phyloP scores from a whole-genome alignment of 225 moss, liverwort and hornwort genomes.

The Polytrichum commune region DNA sequence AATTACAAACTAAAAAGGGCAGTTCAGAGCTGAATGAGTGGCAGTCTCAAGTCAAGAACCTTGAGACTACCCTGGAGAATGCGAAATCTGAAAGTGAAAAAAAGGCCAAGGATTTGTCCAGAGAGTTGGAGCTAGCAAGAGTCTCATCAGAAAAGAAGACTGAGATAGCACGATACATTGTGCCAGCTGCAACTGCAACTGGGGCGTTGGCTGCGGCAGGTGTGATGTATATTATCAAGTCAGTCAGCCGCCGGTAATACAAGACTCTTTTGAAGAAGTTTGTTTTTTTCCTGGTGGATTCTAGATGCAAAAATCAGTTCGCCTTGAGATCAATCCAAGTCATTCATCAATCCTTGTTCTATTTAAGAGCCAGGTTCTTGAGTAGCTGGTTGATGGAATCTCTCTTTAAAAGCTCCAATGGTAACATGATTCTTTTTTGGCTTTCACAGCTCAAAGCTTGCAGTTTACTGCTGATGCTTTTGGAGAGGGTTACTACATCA shows the following conservation, averaged over 20 bases:
- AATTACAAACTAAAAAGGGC: constrained; percentile 23
- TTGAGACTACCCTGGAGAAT: constrained; percentile 44
- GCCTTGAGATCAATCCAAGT: background rate
- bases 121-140: constrained; percentile 36
- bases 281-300: background rate
- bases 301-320: background rate
- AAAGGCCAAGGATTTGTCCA: constrained; percentile 27
- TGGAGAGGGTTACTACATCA: constrained; percentile 7
- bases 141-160: constrained; percentile 29
- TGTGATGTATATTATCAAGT: constrained; percentile 44
- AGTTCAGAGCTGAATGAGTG: constrained; percentile 28
- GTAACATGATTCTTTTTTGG: background rate
- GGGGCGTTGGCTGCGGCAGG: constrained; percentile 44
- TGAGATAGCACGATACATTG: constrained; percentile 30
- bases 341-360: background rate
- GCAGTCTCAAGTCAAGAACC: constrained; percentile 44
- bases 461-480: constrained; percentile 7
- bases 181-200: constrained; percentile 53
- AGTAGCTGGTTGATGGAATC: background rate
- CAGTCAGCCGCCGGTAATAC: constrained; percentile 22
- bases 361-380: background rate
- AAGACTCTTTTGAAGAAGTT: background rate
- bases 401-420: background rate
- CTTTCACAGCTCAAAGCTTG: constrained; percentile 9
- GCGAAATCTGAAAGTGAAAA: constrained; percentile 39